Evolutionary conservation across 495 filamentous ascomycete species (phyloP), one percentile per base, ranked within the genome.

Genomic region (Penicillium fimorum): DNA sequence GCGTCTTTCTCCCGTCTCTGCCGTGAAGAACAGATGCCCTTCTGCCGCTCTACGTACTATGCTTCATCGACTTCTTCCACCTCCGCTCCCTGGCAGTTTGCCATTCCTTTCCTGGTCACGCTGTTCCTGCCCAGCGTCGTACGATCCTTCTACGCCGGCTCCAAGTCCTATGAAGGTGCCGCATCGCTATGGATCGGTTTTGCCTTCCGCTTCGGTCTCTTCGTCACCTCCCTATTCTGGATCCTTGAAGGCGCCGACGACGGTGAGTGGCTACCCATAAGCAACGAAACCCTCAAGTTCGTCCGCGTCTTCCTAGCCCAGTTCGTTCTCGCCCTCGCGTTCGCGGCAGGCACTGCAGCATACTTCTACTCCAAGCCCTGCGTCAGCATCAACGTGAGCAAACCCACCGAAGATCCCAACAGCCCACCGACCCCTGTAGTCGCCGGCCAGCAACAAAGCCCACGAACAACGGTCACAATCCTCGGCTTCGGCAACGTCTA

Each of bases 1-100:
- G 88, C 92, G 4, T 95, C 91, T 12, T 84, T 96, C 57, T 97
- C 95, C 20, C 89, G 91, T 56, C 85, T 97, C 30, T 99, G 94
- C 67, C 88, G 94, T 51, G 94, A 99, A 68, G 94, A 99, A 69
- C 94, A 97, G 70, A 96, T 97, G 90, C 94, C 95, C 1, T 90
- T 87, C 74, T 99, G 94, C 78, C 84, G 82, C 37, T 96, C 92
- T 0, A 97, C 94, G 8, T 99, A 96, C 75, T 97, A 97, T 68
- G 85, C 94, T 18, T 96, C 92, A 0, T 84, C 87, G 10, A 90
- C 84, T 7, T 96, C 92, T 1, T 97, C 94, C 0, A 96, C 92
- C 25, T 97, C 94, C 2, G 90, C 93, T 1, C 84, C 87, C 5
- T 97, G 93, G 92, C 92, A 96, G 68, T 76, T 97, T 5, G 64